A percentile compares a stretch with the other conserved stretches of the same genome.
Evolutionary conservation across 352 stramenopile species (phyloP).

Genomic region (Phytophthora agathidicida): DNA sequence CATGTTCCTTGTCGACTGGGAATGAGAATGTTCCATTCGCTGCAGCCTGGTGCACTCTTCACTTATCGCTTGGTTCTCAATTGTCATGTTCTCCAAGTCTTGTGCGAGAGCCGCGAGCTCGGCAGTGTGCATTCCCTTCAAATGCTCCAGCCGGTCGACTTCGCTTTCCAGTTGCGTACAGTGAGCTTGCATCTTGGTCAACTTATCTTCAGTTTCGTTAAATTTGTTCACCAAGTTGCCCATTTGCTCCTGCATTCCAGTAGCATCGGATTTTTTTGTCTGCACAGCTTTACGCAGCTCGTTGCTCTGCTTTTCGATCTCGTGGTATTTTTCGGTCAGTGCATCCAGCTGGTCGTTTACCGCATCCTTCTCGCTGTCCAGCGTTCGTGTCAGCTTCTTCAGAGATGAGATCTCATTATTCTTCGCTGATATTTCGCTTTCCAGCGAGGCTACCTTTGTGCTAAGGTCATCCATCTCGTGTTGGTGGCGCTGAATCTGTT

Average conservation of each 20-base stretch:
- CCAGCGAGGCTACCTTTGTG: slow-evolving; percentile 46
- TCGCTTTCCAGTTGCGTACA: slow-evolving; percentile 57
- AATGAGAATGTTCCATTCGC: slow-evolving; percentile 53
- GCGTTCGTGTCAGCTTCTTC: slow-evolving; percentile 69
- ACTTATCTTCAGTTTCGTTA: slow-evolving; percentile 54
- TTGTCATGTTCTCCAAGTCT: slow-evolving; percentile 89
- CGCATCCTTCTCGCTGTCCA: slow-evolving; percentile 79
- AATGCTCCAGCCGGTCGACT: slow-evolving; percentile 57
- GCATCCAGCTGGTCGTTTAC: slow-evolving; percentile 72
- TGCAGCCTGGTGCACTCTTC: slow-evolving; percentile 78
- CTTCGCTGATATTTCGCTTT: slow-evolving; percentile 50
- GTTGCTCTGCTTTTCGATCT: slow-evolving; percentile 56
- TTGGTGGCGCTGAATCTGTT: slow-evolving; percentile 63
- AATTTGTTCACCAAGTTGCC: slow-evolving; percentile 63
- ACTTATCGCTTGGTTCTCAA: slow-evolving; percentile 87
- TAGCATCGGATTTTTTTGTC: slow-evolving; percentile 36
- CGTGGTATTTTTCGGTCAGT: slow-evolving; percentile 75
- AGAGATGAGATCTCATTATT: slow-evolving; percentile 60
- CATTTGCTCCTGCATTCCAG: slow-evolving; percentile 66
- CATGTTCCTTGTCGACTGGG: slow-evolving; percentile 56
- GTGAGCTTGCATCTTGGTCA: slow-evolving; percentile 45
- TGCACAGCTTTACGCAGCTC: slow-evolving; percentile 47
- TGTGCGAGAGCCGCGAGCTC: slow-evolving; percentile 71
- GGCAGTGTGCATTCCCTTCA: slow-evolving; percentile 69
- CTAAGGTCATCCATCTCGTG: slow-evolving; percentile 62